Evolutionary conservation across 1,284 basidiomycete genomes (phyloP).

Genomic region (Cryptococcus neoformans): DNA sequence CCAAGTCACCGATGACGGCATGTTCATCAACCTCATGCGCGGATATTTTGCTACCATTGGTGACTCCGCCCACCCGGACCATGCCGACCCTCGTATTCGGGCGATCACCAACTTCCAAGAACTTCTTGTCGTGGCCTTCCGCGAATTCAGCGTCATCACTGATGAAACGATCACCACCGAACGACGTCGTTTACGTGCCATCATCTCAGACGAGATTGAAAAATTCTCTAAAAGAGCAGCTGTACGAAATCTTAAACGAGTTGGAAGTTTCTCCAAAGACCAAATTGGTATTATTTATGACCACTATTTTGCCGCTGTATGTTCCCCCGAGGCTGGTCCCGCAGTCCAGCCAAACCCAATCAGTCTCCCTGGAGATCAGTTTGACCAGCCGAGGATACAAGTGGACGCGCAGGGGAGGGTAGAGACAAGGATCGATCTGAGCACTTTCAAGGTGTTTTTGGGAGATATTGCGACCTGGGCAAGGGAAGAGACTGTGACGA

Average conservation of each 20-base stretch:
- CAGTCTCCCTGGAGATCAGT: constrained; percentile 28
- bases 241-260: constrained; percentile 77
- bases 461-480: constrained; percentile 96
- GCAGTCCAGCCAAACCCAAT: constrained; percentile 7
- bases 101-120: constrained; percentile 99
- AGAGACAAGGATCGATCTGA: constrained; percentile 82
- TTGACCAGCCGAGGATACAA: constrained; percentile 40
- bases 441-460: constrained; percentile 84
- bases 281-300: constrained; percentile 89
- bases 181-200: constrained; percentile 78
- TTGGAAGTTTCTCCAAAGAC: constrained; percentile 82
- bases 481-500: constrained; percentile 87
- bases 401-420: constrained; percentile 61
- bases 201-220: constrained; percentile 92
- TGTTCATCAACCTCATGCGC: constrained; percentile 92
- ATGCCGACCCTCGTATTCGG: constrained; percentile 81
- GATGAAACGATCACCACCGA: constrained; percentile 92
- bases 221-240: constrained; percentile 94
- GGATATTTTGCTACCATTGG: constrained; percentile 92
- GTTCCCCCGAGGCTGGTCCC: constrained; percentile 55
- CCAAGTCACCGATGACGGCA: constrained; percentile 95
- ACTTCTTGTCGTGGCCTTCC: constrained; percentile 89
- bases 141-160: constrained; percentile 95
- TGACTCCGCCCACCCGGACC: constrained; percentile 89
- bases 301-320: constrained; percentile 82